phyloP scores from a whole-genome alignment of 169 alveolate species.

The Plasmodium vivax region DNA sequence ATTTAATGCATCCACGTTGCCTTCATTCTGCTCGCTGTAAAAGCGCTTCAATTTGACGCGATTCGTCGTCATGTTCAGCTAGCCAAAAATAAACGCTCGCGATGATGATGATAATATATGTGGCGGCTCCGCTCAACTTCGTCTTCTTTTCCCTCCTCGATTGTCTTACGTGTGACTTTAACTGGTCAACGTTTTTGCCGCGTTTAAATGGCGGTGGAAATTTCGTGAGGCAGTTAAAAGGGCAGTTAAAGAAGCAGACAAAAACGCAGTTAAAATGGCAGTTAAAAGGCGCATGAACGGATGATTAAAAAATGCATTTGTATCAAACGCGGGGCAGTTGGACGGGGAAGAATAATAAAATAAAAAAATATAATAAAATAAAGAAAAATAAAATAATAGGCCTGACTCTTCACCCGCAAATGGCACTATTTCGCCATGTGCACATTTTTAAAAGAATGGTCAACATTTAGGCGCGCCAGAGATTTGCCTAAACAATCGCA shows the following conservation, averaged over 20 bases:
- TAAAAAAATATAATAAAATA: no score
- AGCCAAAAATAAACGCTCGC: neutral
- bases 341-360: neutral
- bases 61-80: neutral
- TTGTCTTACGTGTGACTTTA: neutral
- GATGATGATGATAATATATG: neutral
- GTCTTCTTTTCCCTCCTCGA: neutral
- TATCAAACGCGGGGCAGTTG: neutral
- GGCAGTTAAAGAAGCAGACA: neutral
- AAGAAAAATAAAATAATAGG: neutral
- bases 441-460: neutral
- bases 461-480: neutral
- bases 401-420: neutral
- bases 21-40: neutral
- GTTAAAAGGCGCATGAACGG: neutral
- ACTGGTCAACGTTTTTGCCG: neutral
- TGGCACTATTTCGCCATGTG: neutral
- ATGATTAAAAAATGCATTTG: no score
- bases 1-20: neutral
- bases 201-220: neutral
- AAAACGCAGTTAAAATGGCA: neutral
- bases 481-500: neutral
- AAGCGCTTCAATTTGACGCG: slow-evolving; percentile 6
- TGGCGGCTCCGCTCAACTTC: neutral
- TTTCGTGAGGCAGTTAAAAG: neutral